phyloP scores from a whole-genome alignment of 176 grass and related monocot genomes.

The Neostapfia colusana region DNA sequence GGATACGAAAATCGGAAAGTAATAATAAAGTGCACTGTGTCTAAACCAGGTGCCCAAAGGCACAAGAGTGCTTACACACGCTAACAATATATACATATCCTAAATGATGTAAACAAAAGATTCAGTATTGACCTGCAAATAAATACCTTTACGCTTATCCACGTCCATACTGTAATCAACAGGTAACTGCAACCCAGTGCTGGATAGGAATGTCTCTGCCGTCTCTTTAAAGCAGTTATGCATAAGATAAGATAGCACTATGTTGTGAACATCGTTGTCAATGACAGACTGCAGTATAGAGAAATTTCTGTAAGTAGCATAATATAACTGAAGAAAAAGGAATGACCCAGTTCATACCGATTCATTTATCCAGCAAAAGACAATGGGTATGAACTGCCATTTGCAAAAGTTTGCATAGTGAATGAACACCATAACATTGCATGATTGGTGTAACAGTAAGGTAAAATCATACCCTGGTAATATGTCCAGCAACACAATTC shows the following conservation, averaged over 20 bases:
- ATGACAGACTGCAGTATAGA: constrained; percentile 56
- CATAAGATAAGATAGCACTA: constrained; percentile 93
- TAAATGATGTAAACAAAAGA: constrained; percentile 14
- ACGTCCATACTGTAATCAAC: constrained; percentile 73
- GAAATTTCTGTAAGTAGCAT: constrained; percentile 26
- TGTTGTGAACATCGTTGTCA: constrained; percentile 66
- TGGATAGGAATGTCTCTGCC: constrained; percentile 76
- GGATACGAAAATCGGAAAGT: constrained; percentile 6
- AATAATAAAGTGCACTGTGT: background rate
- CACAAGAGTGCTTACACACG: background rate
- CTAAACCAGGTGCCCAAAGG: constrained; percentile 9
- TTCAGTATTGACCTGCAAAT: constrained; percentile 39
- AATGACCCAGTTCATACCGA: constrained; percentile 8
- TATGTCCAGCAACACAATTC: background rate
- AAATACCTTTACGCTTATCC: constrained; percentile 91
- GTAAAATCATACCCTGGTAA: background rate
- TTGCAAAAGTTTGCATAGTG: background rate
- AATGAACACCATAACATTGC: background rate
- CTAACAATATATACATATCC: background rate
- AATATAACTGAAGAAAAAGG: constrained; percentile 9
- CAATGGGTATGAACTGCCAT: background rate
- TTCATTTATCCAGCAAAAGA: constrained; percentile 1
- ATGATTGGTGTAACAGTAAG: background rate
- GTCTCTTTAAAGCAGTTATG: constrained; percentile 99
- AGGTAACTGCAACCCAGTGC: constrained; percentile 66